phyloP scores from a whole-genome alignment of 1,284 basidiomycete genomes.

The Sutorius eximius region DNA sequence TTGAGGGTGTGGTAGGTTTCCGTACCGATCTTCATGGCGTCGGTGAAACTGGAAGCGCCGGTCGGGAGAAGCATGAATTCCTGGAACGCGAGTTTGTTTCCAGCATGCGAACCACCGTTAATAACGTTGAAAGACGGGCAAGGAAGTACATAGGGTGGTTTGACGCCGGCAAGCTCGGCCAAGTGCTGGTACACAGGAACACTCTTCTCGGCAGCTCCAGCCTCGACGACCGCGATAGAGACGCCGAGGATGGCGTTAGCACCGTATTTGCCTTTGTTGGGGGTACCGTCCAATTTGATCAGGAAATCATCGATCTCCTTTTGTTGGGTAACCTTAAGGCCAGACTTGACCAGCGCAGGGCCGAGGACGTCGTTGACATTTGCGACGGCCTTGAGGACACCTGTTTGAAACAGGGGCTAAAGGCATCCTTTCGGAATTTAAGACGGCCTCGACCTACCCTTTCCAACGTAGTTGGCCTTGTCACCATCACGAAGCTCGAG shows the following conservation, averaged over 20 bases:
- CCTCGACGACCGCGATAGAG: slow-evolving; percentile 94
- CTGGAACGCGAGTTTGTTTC: slow-evolving; percentile 99
- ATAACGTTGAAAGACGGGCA: slow-evolving; percentile 98
- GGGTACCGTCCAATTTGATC: slow-evolving; percentile 96
- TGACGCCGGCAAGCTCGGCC: slow-evolving; percentile 92
- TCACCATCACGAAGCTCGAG: slow-evolving; percentile 98
- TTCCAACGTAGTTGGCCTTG: slow-evolving; percentile 92
- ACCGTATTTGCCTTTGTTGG: slow-evolving; percentile 99
- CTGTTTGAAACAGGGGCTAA: slow-evolving; percentile 40
- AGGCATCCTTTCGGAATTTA: background rate
- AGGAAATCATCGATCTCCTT: slow-evolving; percentile 98
- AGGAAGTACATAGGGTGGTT: slow-evolving; percentile 91
- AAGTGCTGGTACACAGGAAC: slow-evolving; percentile 97
- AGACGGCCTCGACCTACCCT: slow-evolving; percentile 57
- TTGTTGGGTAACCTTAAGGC: slow-evolving; percentile 87
- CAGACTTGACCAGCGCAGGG: slow-evolving; percentile 86
- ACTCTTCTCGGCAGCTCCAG: slow-evolving; percentile 91
- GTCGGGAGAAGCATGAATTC: slow-evolving; percentile 99
- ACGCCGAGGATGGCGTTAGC: slow-evolving; percentile 99
- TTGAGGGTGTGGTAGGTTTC: slow-evolving; percentile 99
- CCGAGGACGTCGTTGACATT: slow-evolving; percentile 96
- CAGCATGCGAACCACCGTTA: slow-evolving; percentile 99
- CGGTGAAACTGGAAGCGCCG: slow-evolving; percentile 87
- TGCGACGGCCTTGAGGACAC: slow-evolving; percentile 90
- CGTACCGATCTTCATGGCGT: slow-evolving; percentile 98